phyloP scores from a whole-genome alignment of 2,329 filamentous ascomycete genomes.

The Meredithiella fracta region DNA sequence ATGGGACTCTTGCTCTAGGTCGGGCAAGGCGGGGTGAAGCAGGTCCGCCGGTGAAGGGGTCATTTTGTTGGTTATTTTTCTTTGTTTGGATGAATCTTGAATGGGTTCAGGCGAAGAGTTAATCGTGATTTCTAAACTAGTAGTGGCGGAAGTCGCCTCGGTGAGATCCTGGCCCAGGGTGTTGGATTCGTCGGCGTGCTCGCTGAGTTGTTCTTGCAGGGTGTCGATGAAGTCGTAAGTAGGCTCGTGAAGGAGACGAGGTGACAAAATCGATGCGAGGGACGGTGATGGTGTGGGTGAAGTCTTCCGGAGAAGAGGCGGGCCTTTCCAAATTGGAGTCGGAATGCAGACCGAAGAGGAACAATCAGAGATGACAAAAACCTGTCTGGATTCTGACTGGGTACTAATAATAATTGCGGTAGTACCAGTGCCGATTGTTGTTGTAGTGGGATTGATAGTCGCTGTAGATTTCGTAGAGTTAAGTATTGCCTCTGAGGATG shows the following conservation, averaged over 20 bases:
- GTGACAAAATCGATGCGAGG: slow-evolving; percentile 4
- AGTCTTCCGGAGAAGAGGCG: slow-evolving; percentile 8
- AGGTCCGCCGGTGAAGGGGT: slow-evolving; percentile 29
- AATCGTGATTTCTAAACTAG: not conserved
- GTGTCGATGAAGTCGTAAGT: slow-evolving; percentile 11
- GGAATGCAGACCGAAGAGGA: not conserved
- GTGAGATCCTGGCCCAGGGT: not conserved
- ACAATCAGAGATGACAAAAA: slow-evolving; percentile 1
- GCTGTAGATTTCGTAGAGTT: not conserved
- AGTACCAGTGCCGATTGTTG: not conserved
- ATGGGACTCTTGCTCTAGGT: slow-evolving; percentile 46
- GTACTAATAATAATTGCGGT: not conserved
- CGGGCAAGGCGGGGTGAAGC: slow-evolving; percentile 30
- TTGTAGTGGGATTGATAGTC: not conserved
- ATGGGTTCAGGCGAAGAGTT: not conserved
- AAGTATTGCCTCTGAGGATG: not conserved
- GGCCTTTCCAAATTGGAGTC: slow-evolving; percentile 6
- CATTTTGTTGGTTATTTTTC: not conserved
- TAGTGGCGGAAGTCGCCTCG: too few species aligned
- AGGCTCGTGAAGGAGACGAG: slow-evolving; percentile 3
- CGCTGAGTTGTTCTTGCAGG: slow-evolving; percentile 1
- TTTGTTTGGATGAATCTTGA: not conserved
- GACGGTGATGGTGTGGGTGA: slow-evolving; percentile 13
- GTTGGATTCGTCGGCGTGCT: not conserved
- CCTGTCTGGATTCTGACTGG: not conserved